Evolutionary conservation across 345 rosid genomes (phyloP).

Genomic region (Eucalyptus erythrocorys): DNA sequence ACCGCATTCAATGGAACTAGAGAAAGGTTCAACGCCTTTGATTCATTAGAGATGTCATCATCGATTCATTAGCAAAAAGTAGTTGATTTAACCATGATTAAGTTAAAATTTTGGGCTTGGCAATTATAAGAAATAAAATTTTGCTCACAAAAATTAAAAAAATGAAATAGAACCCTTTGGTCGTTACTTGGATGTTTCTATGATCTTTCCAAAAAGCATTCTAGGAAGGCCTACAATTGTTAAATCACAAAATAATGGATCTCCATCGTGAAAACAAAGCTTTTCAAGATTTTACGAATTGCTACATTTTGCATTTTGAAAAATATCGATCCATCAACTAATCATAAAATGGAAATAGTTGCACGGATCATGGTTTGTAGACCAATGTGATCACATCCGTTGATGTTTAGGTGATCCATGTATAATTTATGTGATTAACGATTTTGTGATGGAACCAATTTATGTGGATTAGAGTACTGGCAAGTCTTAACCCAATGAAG

Average conservation of each 20-base stretch:
- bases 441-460: neutral
- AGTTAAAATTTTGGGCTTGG: neutral
- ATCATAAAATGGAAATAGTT: neutral
- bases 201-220: neutral
- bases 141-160: neutral
- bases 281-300: neutral
- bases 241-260: neutral
- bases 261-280: neutral
- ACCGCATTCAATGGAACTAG: neutral
- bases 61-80: neutral
- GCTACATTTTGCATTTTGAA: neutral
- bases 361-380: neutral
- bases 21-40: neutral
- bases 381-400: neutral
- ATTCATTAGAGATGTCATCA: neutral
- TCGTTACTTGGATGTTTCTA: neutral
- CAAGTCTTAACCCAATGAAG: neutral
- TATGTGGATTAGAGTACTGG: too few species aligned
- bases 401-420: neutral
- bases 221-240: neutral
- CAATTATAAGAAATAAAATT: neutral
- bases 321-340: neutral
- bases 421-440: too few species aligned
- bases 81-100: neutral
- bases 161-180: neutral